phyloP scores from a whole-genome alignment of 495 filamentous ascomycete species.

The Aspergillus egyptiacus region DNA sequence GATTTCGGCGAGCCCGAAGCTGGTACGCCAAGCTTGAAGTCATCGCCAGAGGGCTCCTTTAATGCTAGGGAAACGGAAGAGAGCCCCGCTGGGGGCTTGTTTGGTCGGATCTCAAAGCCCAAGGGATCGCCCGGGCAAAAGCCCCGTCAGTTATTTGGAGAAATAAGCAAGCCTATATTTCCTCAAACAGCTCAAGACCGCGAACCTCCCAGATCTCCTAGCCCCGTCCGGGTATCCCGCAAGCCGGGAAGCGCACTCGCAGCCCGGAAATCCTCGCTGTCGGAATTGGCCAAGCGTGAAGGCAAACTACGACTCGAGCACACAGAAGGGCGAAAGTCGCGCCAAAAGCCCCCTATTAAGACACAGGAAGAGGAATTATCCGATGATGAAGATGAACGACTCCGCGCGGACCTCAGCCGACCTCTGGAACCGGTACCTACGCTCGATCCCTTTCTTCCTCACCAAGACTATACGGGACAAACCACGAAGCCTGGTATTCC shows the following conservation, averaged over 20 bases:
- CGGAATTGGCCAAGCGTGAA: constrained; percentile 30
- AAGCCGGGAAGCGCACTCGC: constrained; percentile 31
- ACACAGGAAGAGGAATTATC: constrained; percentile 37
- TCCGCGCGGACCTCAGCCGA: constrained; percentile 50
- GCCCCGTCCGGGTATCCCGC: constrained; percentile 55
- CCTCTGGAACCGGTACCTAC: constrained; percentile 47
- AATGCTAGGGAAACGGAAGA: constrained; percentile 36
- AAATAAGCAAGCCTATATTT: constrained; percentile 53
- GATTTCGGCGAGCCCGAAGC: constrained; percentile 51
- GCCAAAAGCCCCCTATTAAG: constrained; percentile 23
- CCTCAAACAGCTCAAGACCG: constrained; percentile 47
- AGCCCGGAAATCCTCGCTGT: constrained; percentile 36
- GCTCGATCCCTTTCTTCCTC: constrained; percentile 59
- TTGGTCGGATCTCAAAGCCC: constrained; percentile 31
- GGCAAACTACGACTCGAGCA: constrained; percentile 22
- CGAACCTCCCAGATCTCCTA: constrained; percentile 70
- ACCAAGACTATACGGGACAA: constrained; percentile 60
- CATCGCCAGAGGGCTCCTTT: constrained; percentile 64
- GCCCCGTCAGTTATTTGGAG: constrained; percentile 56
- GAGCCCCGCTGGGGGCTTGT: constrained; percentile 37
- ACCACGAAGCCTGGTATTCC: constrained; percentile 56
- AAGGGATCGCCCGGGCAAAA: constrained; percentile 15
- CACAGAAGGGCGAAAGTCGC: constrained; percentile 28
- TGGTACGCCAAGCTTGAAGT: constrained; percentile 43
- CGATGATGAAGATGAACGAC: constrained; percentile 59